These are phyloP conservation scores for Hemisphaericaspora xylanilytica DNA, from an alignment of 1,139 yeast species.

Conservation along the genomic window DNA sequence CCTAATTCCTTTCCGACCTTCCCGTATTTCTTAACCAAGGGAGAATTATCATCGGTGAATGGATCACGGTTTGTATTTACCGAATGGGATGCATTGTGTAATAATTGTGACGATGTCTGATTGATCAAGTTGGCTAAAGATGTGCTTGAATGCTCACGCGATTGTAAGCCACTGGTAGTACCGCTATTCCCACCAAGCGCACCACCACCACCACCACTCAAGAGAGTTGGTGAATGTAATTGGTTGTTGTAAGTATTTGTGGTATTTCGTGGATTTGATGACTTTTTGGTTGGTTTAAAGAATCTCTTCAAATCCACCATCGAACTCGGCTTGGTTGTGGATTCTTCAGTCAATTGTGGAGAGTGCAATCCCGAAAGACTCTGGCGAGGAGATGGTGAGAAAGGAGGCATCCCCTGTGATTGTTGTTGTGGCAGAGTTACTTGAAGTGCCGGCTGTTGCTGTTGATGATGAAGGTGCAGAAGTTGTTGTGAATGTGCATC, in stretches of 20 bases:
- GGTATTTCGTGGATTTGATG: constrained; percentile 19
- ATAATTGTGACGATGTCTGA: constrained; percentile 44
- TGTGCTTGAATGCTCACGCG: constrained; percentile 39
- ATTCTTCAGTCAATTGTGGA: constrained; percentile 22
- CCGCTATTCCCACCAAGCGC: constrained; percentile 2
- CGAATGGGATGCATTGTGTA: constrained; percentile 37
- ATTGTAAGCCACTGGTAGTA: constrained; percentile 17
- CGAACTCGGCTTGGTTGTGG: constrained; percentile 34
- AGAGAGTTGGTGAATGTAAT: constrained; percentile 33
- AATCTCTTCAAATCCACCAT: constrained; percentile 44
- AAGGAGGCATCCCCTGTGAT: constrained; percentile 10
- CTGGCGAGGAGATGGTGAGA: constrained; percentile 14
- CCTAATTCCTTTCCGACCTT: constrained; percentile 88
- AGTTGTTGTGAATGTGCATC: constrained; percentile 7
- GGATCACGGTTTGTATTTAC: constrained; percentile 34
- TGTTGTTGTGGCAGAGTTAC: constrained; percentile 9
- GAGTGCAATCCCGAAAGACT: not conserved
- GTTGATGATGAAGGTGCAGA: constrained; percentile 2
- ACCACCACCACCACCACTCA: constrained; percentile 11
- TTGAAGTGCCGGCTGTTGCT: constrained; percentile 5
- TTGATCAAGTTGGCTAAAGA: constrained; percentile 44
- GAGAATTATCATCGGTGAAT: constrained; percentile 55
- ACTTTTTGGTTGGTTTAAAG: constrained; percentile 40
- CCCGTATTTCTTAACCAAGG: constrained; percentile 79
- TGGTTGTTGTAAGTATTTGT: constrained; percentile 21